These are phyloP conservation scores for Fraxinus baroniana DNA, from an alignment of 305 asterid species.

Conservation along the genomic window DNA sequence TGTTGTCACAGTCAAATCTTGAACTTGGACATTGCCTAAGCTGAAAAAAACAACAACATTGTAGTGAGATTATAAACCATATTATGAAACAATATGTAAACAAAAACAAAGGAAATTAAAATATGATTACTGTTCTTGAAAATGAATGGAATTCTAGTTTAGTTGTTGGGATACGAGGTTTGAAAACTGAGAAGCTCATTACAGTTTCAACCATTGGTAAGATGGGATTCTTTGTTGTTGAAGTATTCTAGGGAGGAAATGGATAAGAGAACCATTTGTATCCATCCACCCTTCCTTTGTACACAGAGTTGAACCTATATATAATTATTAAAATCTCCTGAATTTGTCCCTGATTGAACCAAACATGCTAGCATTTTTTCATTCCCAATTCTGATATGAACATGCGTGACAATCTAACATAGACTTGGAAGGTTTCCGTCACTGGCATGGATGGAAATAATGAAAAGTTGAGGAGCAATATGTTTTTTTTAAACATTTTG, in stretches of 20 bases:
- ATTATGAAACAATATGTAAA: neutral
- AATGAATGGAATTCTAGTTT: conserved; percentile 29
- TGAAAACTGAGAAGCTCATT: conserved; percentile 43
- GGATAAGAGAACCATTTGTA: conserved; percentile 56
- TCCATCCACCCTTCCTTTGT: conserved; percentile 40
- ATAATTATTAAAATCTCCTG: neutral
- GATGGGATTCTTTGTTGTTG: neutral
- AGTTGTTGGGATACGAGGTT: conserved; percentile 34
- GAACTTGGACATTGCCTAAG: conserved; percentile 39
- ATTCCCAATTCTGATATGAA: too few species aligned
- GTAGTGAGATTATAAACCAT: neutral
- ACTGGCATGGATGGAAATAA: too few species aligned
- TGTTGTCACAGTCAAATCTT: conserved; percentile 34
- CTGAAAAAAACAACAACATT: conserved; percentile 27
- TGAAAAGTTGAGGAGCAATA: too few species aligned
- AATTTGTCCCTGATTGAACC: neutral
- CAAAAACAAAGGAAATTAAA: neutral
- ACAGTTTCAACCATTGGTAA: conserved; percentile 46
- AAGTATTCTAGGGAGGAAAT: neutral
- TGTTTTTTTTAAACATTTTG: too few species aligned
- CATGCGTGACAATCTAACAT: too few species aligned
- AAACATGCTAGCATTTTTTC: too few species aligned
- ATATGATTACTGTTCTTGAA: conserved; percentile 37
- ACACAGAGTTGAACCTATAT: neutral
- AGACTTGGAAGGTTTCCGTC: too few species aligned